Percentiles rank a stretch among this genome's conserved stretches.
These are phyloP conservation scores for Citrullus colocynthis DNA, from an alignment of 306 rosid genomes.

Conservation along the genomic window DNA sequence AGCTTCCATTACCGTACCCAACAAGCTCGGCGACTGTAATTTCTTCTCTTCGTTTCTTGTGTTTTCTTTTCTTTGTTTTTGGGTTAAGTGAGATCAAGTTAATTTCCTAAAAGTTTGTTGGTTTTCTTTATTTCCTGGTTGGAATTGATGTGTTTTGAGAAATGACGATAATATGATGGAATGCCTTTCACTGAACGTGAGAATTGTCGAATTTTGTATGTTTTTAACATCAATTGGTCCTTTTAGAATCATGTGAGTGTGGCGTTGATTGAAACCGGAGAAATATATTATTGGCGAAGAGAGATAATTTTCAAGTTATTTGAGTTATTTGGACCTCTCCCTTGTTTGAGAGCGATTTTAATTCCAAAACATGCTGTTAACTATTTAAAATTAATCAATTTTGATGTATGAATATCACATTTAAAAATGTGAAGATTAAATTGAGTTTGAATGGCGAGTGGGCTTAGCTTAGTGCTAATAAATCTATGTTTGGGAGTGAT, in stretches of 20 bases:
- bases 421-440: too few species aligned
- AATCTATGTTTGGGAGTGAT: too few species aligned
- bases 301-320: background rate
- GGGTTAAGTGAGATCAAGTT: background rate
- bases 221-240: background rate
- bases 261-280: background rate
- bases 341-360: too few species aligned
- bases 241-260: slow-evolving; percentile 1
- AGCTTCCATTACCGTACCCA: slow-evolving; percentile 49
- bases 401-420: background rate
- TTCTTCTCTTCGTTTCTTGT: background rate
- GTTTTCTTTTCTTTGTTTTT: background rate
- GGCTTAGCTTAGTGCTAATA: too few species aligned
- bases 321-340: background rate
- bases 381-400: too few species aligned
- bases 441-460: background rate
- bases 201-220: background rate
- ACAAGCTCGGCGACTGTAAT: slow-evolving; percentile 73
- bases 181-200: background rate
- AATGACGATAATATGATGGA: background rate
- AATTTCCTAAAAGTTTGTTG: background rate
- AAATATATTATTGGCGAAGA: background rate
- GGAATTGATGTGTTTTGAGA: background rate
- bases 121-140: background rate
- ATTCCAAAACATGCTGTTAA: too few species aligned